Evolutionary conservation across 2,329 filamentous ascomycete species (phyloP).

Genomic region (Penicillium sp.): DNA sequence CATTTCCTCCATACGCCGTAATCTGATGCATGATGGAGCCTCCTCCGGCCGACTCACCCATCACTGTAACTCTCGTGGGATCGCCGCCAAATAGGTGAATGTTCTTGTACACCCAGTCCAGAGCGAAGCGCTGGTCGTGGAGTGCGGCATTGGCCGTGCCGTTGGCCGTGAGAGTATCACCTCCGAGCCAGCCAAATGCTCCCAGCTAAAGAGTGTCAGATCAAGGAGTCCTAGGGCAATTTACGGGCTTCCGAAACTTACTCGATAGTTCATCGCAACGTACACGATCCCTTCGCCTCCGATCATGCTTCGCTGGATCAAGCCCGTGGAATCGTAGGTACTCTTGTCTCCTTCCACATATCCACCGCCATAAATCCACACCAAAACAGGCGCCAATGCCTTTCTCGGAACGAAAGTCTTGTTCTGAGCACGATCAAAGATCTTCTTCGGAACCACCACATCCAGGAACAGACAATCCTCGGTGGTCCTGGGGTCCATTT

Average conservation of each 20-base stretch:
- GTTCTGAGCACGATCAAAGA: slow-evolving; percentile 29
- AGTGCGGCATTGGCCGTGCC: slow-evolving; percentile 52
- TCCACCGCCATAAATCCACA: slow-evolving; percentile 53
- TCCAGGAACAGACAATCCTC: slow-evolving; percentile 43
- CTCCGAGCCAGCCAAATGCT: slow-evolving; percentile 50
- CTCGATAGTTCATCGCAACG: slow-evolving; percentile 50
- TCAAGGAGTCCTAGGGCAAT: background rate
- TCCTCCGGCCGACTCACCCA: slow-evolving; percentile 50
- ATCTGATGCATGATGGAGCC: slow-evolving; percentile 57
- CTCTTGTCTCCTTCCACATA: slow-evolving; percentile 43
- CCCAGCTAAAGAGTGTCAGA: slow-evolving; percentile 35
- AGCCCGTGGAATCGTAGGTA: slow-evolving; percentile 35
- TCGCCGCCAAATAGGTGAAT: slow-evolving; percentile 58
- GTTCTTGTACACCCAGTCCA: slow-evolving; percentile 58
- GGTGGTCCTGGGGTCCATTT: slow-evolving; percentile 26
- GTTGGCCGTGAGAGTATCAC: slow-evolving; percentile 43
- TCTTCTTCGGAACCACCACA: slow-evolving; percentile 33
- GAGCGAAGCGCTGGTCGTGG: slow-evolving; percentile 54
- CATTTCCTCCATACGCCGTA: slow-evolving; percentile 50
- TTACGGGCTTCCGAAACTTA: slow-evolving; percentile 14
- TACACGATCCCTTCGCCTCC: slow-evolving; percentile 44
- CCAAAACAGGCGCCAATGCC: slow-evolving; percentile 34
- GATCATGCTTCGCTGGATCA: slow-evolving; percentile 44
- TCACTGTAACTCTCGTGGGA: slow-evolving; percentile 46
- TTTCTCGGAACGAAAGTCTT: slow-evolving; percentile 6